These are phyloP conservation scores for Termitomyces sp. DNA, from an alignment of 768 basidiomycete genomes.

Conservation along the genomic window DNA sequence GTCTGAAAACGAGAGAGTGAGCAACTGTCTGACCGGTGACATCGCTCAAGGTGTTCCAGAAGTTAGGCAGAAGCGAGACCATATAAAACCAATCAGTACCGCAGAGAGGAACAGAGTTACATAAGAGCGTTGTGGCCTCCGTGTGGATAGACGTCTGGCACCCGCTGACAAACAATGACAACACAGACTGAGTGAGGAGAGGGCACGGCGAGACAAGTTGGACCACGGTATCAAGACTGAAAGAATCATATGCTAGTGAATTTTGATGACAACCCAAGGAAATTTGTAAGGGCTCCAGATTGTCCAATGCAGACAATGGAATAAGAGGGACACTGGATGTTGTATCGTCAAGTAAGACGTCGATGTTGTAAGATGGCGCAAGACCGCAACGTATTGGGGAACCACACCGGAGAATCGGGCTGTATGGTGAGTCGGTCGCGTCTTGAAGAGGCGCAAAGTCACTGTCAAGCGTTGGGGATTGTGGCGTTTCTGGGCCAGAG, in stretches of 20 bases:
- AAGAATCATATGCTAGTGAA: slow-evolving; percentile 15
- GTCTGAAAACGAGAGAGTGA: not conserved
- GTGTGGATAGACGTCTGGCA: slow-evolving; percentile 34
- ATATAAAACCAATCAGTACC: slow-evolving; percentile 35
- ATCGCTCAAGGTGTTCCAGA: slow-evolving; percentile 46
- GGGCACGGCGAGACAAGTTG: slow-evolving; percentile 46
- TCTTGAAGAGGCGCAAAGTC: not conserved
- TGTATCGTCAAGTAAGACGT: slow-evolving; percentile 1
- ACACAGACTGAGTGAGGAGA: slow-evolving; percentile 38
- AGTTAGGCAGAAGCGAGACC: slow-evolving; percentile 44
- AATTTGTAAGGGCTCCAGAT: slow-evolving; percentile 3
- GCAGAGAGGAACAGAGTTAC: slow-evolving; percentile 20
- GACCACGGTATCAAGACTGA: slow-evolving; percentile 38
- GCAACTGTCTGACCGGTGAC: slow-evolving; percentile 31
- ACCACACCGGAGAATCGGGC: too few relatives aligned
- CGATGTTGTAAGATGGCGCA: not conserved
- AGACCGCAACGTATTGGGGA: not conserved
- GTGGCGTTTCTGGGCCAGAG: not conserved
- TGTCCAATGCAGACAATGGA: not conserved
- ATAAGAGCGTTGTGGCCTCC: slow-evolving; percentile 31
- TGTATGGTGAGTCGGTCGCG: not conserved
- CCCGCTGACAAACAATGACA: slow-evolving; percentile 41
- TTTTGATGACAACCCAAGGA: not conserved
- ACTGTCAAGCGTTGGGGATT: not conserved
- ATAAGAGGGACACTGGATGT: slow-evolving; percentile 1